Conservation (phyloP, 179 eudicot species). For the Beta macrorhiza region DNA sequence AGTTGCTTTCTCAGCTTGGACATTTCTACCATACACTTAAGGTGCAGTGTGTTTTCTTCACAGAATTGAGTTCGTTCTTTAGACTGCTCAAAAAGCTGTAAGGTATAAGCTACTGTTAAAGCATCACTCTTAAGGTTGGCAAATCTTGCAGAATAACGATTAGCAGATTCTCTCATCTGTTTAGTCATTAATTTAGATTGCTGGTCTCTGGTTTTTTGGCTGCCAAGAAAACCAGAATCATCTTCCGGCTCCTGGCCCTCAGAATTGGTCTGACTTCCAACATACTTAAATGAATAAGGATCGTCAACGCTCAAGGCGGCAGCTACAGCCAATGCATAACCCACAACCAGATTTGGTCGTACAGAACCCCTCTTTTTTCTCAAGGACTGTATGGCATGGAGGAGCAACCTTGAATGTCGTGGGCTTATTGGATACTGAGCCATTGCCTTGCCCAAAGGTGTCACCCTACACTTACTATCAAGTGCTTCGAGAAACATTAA, state of each 20-base stretch:
- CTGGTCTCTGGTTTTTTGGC: constrained; percentile 24
- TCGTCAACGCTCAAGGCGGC: constrained; percentile 74
- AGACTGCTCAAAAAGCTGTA: constrained; percentile 79
- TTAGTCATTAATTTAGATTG: constrained; percentile 40
- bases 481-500: constrained; percentile 83
- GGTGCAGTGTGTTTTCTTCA: constrained; percentile 46
- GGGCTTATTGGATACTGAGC: constrained; percentile 87
- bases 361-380: constrained; percentile 33
- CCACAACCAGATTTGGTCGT: constrained; percentile 59
- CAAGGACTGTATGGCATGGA: constrained; percentile 61
- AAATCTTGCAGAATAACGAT: constrained; percentile 56
- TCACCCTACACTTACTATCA: constrained; percentile 61
- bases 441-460: constrained; percentile 84
- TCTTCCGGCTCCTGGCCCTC: constrained; percentile 30
- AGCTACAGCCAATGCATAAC: constrained; percentile 80
- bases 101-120: constrained; percentile 70
- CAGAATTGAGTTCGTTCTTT: constrained; percentile 49
- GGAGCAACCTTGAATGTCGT: constrained; percentile 84
- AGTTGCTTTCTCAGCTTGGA: constrained; percentile 81
- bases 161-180: constrained; percentile 59
- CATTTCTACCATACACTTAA: constrained; percentile 88
- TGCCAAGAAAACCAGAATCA: constrained; percentile 16
- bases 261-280: constrained; percentile 36
- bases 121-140: constrained; percentile 79
- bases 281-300: constrained; percentile 68